Evolutionary conservation across 345 rosid species (phyloP).

Genomic region (Eucalyptus regnans): DNA sequence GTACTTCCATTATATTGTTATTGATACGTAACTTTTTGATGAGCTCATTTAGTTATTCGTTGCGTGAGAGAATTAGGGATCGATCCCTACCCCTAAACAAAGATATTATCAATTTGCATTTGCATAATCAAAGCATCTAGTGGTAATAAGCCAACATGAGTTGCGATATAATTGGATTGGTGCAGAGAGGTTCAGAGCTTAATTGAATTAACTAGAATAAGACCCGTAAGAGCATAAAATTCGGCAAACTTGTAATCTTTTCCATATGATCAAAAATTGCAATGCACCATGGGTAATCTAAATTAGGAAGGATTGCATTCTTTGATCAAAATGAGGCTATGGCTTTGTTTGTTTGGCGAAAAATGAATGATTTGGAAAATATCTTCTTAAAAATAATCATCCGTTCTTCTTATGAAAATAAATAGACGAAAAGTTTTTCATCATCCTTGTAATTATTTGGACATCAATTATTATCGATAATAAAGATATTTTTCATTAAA

Average conservation of each 20-base stretch:
- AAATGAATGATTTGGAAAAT: too few species aligned
- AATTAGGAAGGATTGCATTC: neutral
- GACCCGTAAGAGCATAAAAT: neutral
- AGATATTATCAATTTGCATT: neutral
- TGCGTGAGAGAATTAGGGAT: neutral
- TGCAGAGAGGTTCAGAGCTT: neutral
- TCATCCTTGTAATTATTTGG: neutral
- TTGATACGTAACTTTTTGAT: neutral
- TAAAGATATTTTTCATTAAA: neutral
- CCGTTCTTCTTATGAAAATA: neutral
- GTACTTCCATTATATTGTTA: neutral
- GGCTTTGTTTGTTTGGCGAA: accelerated
- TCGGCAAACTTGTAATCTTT: neutral
- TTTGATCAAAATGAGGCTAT: neutral
- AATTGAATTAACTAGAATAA: neutral
- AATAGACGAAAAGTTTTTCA: neutral
- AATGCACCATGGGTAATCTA: neutral
- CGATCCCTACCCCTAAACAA: neutral
- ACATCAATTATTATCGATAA: too few species aligned
- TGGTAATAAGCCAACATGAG: neutral
- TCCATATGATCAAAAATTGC: neutral
- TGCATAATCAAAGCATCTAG: neutral
- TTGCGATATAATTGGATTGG: neutral
- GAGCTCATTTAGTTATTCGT: neutral
- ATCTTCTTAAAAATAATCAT: too few species aligned